Conservation (phyloP, 2,329 filamentous ascomycete genomes). For the Trichoderma guizhouense region DNA sequence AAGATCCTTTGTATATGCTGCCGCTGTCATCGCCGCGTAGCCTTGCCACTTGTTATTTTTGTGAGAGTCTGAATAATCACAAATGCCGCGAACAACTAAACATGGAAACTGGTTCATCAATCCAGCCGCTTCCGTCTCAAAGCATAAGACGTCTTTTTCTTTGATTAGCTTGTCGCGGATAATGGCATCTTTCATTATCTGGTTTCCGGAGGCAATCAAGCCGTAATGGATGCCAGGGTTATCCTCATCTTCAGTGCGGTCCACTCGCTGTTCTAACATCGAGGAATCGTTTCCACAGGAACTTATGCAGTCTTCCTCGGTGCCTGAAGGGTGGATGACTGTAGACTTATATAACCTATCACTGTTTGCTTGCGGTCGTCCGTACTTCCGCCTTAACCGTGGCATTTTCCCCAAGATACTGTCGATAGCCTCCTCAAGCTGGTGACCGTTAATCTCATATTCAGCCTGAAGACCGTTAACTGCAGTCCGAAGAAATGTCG, state of each 20-base stretch:
- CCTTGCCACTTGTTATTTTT: conserved; percentile 20
- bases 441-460: conserved; percentile 20
- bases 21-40: conserved; percentile 31
- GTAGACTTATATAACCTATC: conserved; percentile 17
- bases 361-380: conserved; percentile 7
- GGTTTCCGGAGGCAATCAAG: conserved; percentile 17
- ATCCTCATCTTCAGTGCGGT: conserved; percentile 11
- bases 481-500: conserved; percentile 18
- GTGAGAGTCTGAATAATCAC: background rate
- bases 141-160: conserved; percentile 20
- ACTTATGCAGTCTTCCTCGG: conserved; percentile 2
- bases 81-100: background rate
- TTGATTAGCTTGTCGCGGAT: conserved; percentile 25
- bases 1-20: conserved; percentile 30
- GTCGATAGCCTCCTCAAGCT: conserved; percentile 14
- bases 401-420: conserved; percentile 9
- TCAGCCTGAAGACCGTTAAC: conserved; percentile 14
- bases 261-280: background rate
- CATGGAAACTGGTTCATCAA: background rate
- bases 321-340: conserved; percentile 7
- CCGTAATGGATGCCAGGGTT: conserved; percentile 12
- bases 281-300: background rate
- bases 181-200: conserved; percentile 24
- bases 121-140: background rate
- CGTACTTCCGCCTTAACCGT: conserved; percentile 16